Evolutionary conservation across 805 yeast genomes (phyloP), one percentile per base, ranked within the genome.

Genomic region (Suhomyces vadensis): DNA sequence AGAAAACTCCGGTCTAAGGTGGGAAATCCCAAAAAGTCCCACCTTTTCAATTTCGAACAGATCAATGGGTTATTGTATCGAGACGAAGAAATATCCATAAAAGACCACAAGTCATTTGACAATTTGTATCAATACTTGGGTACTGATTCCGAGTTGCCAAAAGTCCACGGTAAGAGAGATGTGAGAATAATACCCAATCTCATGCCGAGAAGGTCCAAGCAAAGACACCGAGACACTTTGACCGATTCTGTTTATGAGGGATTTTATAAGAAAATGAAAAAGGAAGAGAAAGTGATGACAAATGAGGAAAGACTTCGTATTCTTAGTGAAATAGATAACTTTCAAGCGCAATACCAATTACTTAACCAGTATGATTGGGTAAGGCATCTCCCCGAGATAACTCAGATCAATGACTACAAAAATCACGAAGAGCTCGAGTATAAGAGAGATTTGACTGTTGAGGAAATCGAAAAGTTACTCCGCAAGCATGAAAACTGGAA

Each of bases 271-370:
- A 71, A 77, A 31, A 78, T 84, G 81, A 78, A 76, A 49, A 77
- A 77, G 43, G 83, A 82, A 41, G 95, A 87, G 60, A 75, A 74
- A 46, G 71, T 78, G 37, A 81, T 83, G 77, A 64, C 71, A 22
- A 69, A 69, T 26, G 65, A 75, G 1, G 91, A 85, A 51, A 66
- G 77, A 20, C 76, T 72, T 39, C 72, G 75, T 43, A 67, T 81
- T 35, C 64, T 75, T 38, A 59, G 67, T 6, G 92, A 85, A 53
- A 78, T 80, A 23, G 88, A 83, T 42, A 74, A 72, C 16, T 69
- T 80, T 26, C 60, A 67, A 23, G 74, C 75, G 9, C 75, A 73
- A 50, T 64, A 64, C 21, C 60, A 67, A 44, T 61, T 77, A 44
- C 58, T 71, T 3, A 46, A 53, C 20, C 71, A 63, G 46, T 63